Evolutionary conservation across 306 rosid genomes (phyloP), one percentile per base, ranked within the genome.

Genomic region (Cucurbita pepo): DNA sequence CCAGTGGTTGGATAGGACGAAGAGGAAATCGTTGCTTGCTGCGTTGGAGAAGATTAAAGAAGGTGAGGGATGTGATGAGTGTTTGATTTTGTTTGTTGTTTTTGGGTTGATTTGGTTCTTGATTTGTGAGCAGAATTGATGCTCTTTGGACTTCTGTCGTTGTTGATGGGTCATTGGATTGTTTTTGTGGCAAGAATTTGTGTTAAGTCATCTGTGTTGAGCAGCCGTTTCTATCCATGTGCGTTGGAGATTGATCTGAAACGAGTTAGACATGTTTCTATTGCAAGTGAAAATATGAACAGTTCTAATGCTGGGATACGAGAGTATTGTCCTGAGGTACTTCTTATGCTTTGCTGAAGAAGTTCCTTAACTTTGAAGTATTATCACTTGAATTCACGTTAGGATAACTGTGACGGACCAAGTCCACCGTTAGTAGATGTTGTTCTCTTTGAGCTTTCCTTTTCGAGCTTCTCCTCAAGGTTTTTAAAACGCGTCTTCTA

Each of bases 111-210:
- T 30, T 21, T 57, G 5, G 73, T 50, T 40, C 71, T 18, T 74
- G 13, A 60, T 13, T 44, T 79, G 36, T 63, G 81, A 80, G 73
- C 89, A 94, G 98, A 94, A 79, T 77, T 94, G 40, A 90, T 90
- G 92, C 92, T 90, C 41, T 89, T 94, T 80, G 98, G 98, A 72
- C 86, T 94, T 56, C 75, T 90, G 51, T 94, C 98, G 19, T 79
- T 94, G 81, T 57, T 90, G 85, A 90, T 94, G 98, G 94, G 98
- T 14, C 97, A 94, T 78, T 90, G 96, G 96, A 90, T 83, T 69
- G 40, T 81, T 56, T 81, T 78, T 73, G 92, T 94, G 81, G 96
- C 98, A 51, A 89, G 86, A 88, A 87, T 94, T 84, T 90, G 98
- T 57, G 85, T 94, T 4, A 85, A 89, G 70, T 77, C 97, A 5